Percentiles rank a stretch among this genome's conserved stretches.
phyloP scores from a whole-genome alignment of 2,329 filamentous ascomycete species.

The Colletotrichum incanum region DNA sequence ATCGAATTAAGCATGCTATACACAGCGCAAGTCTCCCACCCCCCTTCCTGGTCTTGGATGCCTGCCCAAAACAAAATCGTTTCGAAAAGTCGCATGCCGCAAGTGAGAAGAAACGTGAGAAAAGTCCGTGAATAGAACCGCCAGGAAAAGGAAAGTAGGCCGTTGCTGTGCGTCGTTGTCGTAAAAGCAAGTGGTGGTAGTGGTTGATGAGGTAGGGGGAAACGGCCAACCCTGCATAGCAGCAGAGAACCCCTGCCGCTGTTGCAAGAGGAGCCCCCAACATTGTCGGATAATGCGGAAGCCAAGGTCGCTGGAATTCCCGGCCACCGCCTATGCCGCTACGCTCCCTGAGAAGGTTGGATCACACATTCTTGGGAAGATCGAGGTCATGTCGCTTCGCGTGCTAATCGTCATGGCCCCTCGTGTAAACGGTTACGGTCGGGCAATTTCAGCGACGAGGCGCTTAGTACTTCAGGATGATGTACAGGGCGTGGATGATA shows the following conservation, averaged over 20 bases:
- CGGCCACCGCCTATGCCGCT: constrained; percentile 6
- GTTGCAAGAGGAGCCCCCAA: constrained; percentile 1
- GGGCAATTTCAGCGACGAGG: neutral
- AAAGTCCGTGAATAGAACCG: constrained; percentile 15
- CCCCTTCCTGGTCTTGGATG: neutral
- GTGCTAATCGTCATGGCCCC: constrained; percentile 14
- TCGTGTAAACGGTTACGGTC: constrained; percentile 3
- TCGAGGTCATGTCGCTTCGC: constrained; percentile 19
- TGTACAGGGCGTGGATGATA: constrained; percentile 95
- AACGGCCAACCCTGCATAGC: constrained; percentile 14
- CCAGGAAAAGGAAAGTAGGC: constrained; percentile 34
- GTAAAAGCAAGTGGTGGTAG: constrained; percentile 23
- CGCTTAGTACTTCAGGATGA: constrained; percentile 88
- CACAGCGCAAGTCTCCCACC: constrained; percentile 27
- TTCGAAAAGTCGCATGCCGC: constrained; percentile 28
- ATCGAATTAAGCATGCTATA: constrained; percentile 43
- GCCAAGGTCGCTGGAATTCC: constrained; percentile 29
- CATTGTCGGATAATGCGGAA: constrained; percentile 36
- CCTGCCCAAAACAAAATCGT: constrained; percentile 25
- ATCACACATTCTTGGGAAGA: neutral
- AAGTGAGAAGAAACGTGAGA: constrained; percentile 26
- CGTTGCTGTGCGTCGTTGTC: constrained; percentile 38
- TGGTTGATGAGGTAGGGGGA: neutral
- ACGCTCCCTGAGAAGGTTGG: neutral
- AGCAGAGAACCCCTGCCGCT: constrained; percentile 15